phyloP scores from a whole-genome alignment of 352 stramenopile species.

The Pythium monospermum region DNA sequence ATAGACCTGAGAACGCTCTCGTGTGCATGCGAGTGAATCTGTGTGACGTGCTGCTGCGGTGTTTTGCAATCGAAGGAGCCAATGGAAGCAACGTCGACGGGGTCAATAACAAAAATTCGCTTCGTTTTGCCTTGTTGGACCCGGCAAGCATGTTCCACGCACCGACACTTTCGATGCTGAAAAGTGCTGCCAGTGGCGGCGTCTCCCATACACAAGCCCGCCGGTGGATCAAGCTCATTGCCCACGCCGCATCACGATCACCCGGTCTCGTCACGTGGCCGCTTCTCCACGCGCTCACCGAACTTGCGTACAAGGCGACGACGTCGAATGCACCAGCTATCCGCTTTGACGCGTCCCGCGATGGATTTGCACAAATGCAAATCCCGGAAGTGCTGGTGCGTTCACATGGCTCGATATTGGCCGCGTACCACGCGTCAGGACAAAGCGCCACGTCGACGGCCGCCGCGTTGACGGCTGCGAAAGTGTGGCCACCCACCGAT shows the following conservation, averaged over 20 bases:
- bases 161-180: background rate
- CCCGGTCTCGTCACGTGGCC: background rate
- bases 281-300: constrained; percentile 8
- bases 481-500: constrained; percentile 57
- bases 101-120: too few species aligned
- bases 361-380: constrained; percentile 65
- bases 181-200: too few species aligned
- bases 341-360: constrained; percentile 42
- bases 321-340: constrained; percentile 20
- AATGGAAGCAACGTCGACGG: too few species aligned
- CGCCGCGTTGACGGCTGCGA: constrained; percentile 31
- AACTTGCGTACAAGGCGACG: constrained; percentile 2
- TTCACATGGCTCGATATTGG: constrained; percentile 3
- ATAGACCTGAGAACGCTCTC: constrained; percentile 19
- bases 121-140: too few species aligned
- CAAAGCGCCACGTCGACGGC: constrained; percentile 13
- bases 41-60: constrained; percentile 13
- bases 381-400: constrained; percentile 53
- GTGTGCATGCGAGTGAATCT: constrained; percentile 1
- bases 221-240: constrained; percentile 25
- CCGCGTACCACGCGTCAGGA: constrained; percentile 2
- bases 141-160: too few species aligned
- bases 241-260: background rate
- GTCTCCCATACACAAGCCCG: constrained; percentile 2
- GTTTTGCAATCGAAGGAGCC: too few species aligned